Conservation (phyloP, 208 protist genomes). For the Crithidia mellificae region DNA sequence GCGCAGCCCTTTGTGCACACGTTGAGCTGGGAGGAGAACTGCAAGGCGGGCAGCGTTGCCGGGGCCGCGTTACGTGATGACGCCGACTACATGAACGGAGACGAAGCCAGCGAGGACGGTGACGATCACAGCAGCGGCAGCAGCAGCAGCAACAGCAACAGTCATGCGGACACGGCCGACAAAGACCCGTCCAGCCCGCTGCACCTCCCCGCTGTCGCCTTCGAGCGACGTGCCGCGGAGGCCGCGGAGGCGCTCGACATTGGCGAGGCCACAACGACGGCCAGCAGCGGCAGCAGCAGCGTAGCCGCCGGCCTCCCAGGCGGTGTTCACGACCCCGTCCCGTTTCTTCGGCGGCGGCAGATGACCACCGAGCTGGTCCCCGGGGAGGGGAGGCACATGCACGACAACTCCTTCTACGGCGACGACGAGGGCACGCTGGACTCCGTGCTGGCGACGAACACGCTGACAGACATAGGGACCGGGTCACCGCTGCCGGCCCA, state of each 20-base stretch:
- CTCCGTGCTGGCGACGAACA: slow-evolving; percentile 9
- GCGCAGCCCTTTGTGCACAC: background rate
- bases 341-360: background rate
- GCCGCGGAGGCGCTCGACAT: slow-evolving; percentile 24
- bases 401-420: slow-evolving; percentile 14
- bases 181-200: slow-evolving; percentile 22
- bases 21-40: background rate
- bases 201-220: slow-evolving; percentile 30
- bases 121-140: background rate
- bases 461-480: background rate
- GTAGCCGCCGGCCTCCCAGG: too few relatives aligned
- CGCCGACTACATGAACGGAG: background rate
- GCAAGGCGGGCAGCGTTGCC: background rate
- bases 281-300: slow-evolving; percentile 4
- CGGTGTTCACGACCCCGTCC: too few relatives aligned
- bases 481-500: background rate
- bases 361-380: slow-evolving; percentile 5
- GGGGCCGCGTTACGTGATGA: background rate
- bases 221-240: slow-evolving; percentile 16
- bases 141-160: too few relatives aligned
- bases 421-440: slow-evolving; percentile 3
- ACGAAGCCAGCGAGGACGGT: background rate
- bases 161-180: too few relatives aligned
- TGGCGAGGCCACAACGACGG: too few relatives aligned
- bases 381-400: slow-evolving; percentile 4